Evolutionary conservation across 2,329 filamentous ascomycete species (phyloP).

Genomic region (Elsinoe perseae): DNA sequence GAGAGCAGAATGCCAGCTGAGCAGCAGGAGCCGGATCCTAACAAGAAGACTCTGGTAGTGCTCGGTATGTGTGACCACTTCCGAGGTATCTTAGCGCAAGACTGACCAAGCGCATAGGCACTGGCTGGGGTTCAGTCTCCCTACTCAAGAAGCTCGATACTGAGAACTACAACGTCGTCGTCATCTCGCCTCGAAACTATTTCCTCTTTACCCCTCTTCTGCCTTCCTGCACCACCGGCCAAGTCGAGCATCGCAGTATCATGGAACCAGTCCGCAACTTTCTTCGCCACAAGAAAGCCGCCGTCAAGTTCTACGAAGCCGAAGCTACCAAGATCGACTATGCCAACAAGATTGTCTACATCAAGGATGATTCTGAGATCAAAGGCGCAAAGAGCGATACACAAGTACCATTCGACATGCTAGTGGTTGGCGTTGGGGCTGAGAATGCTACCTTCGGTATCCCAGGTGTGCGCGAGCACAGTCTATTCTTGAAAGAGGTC

Average conservation of each 20-base stretch:
- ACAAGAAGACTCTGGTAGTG: conserved; percentile 94
- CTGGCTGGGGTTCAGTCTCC: conserved; percentile 92
- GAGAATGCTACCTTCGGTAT: conserved; percentile 98
- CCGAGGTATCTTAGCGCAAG: background rate
- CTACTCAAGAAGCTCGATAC: conserved; percentile 98
- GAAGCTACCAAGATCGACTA: conserved; percentile 94
- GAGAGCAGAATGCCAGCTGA: conserved; percentile 71
- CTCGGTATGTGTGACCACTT: conserved; percentile 56
- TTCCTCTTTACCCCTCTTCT: conserved; percentile 98
- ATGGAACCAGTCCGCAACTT: conserved; percentile 99
- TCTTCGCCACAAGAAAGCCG: conserved; percentile 85
- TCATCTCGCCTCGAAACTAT: conserved; percentile 97
- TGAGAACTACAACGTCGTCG: conserved; percentile 97
- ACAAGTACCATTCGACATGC: conserved; percentile 95
- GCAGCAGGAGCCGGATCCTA: conserved; percentile 70
- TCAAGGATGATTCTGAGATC: conserved; percentile 88
- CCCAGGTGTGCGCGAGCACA: conserved; percentile 87
- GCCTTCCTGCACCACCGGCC: conserved; percentile 93
- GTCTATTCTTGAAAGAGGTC: conserved; percentile 98
- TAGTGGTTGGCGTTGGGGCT: conserved; percentile 86
- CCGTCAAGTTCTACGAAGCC: conserved; percentile 95
- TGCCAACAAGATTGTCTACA: conserved; percentile 77
- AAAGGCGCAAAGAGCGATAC: conserved; percentile 75
- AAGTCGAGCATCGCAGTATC: conserved; percentile 97
- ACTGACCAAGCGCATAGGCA: conserved; percentile 50